phyloP scores from a whole-genome alignment of 495 filamentous ascomycete genomes.

The Penicillium paxilli region DNA sequence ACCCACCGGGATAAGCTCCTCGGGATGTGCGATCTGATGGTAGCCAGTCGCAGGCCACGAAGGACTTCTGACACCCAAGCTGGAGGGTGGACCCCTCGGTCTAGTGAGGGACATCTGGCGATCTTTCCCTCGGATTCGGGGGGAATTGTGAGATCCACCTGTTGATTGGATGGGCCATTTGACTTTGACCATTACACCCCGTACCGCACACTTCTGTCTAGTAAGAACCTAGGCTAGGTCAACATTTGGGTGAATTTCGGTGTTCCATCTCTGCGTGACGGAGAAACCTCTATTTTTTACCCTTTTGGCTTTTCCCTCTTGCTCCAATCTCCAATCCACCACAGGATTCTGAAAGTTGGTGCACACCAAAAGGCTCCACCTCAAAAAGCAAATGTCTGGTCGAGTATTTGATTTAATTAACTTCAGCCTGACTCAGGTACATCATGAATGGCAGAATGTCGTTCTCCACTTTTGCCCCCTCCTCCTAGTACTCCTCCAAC shows the following conservation, averaged over 20 bases:
- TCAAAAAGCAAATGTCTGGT: slow-evolving; percentile 20
- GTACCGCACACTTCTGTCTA: background rate
- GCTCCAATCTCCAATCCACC: background rate
- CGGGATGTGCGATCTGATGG: slow-evolving; percentile 21
- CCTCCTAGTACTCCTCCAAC: slow-evolving; percentile 1
- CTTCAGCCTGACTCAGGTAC: slow-evolving; percentile 30
- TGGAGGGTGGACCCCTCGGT: slow-evolving; percentile 12
- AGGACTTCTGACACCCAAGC: slow-evolving; percentile 16
- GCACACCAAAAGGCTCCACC: background rate
- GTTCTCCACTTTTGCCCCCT: slow-evolving; percentile 12
- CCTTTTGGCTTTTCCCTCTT: background rate
- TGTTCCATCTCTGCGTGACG: background rate
- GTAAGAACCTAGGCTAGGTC: background rate
- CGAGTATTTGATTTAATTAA: slow-evolving; percentile 24
- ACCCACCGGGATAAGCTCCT: slow-evolving; percentile 20
- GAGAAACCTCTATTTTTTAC: slow-evolving; percentile 4
- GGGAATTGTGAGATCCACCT: slow-evolving; percentile 13
- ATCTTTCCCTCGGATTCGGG: slow-evolving; percentile 19
- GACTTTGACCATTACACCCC: slow-evolving; percentile 12
- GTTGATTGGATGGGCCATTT: slow-evolving; percentile 1
- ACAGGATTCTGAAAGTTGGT: background rate
- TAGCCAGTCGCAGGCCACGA: slow-evolving; percentile 18
- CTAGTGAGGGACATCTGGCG: slow-evolving; percentile 12
- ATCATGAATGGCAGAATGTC: slow-evolving; percentile 18
- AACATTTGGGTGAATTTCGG: background rate